These are phyloP conservation scores for Lentinula raphanica DNA, from an alignment of 768 basidiomycete species.

Conservation along the genomic window DNA sequence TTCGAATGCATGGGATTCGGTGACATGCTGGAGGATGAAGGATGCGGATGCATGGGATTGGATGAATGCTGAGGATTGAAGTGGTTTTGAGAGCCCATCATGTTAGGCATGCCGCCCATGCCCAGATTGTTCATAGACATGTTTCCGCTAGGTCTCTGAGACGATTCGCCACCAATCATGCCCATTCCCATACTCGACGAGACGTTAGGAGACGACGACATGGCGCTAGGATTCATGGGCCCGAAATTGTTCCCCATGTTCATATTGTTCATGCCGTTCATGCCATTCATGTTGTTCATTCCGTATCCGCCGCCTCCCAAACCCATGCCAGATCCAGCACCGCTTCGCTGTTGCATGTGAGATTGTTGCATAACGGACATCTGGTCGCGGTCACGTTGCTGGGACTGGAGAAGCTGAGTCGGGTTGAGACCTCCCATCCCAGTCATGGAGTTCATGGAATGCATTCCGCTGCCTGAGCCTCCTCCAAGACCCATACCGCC, in stretches of 20 bases:
- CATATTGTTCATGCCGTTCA: conserved; percentile 7
- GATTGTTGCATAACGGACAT: conserved; percentile 2
- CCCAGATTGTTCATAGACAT: neutral
- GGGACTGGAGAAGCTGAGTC: conserved; percentile 2
- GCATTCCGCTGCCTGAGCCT: neutral
- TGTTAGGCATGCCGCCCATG: neutral
- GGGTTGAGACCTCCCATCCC: conserved; percentile 4
- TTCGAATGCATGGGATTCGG: neutral
- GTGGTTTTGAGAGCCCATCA: conserved; percentile 2
- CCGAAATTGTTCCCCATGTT: neutral
- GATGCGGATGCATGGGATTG: neutral
- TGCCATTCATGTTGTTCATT: conserved; percentile 7
- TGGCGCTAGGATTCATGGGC: neutral
- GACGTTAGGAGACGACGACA: neutral
- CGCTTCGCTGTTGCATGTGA: neutral
- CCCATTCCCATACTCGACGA: neutral
- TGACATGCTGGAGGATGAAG: neutral
- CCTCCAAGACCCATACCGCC: neutral
- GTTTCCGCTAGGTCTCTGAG: neutral
- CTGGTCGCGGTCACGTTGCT: conserved; percentile 8
- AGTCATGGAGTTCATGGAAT: neutral
- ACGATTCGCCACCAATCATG: neutral
- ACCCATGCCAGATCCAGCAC: neutral
- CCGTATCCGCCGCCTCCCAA: neutral
- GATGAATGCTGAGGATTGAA: neutral